phyloP scores from a whole-genome alignment of 1,139 yeast genomes.

The Kodamaea anthophila region DNA sequence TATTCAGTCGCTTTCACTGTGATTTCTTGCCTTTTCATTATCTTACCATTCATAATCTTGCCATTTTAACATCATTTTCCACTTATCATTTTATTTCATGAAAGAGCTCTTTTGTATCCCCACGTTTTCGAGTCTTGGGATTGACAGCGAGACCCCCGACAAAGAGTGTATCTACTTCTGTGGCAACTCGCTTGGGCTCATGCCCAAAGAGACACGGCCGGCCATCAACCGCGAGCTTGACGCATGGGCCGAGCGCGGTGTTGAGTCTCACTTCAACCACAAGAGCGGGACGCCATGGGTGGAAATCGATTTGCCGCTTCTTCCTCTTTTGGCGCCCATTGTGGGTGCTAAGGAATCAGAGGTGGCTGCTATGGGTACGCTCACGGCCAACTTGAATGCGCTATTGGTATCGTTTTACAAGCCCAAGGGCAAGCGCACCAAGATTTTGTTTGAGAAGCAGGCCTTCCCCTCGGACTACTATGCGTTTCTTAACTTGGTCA shows the following conservation, averaged over 20 bases:
- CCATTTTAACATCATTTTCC: no score
- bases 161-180: conserved; percentile 54
- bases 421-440: conserved; percentile 54
- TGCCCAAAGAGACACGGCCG: conserved; percentile 60
- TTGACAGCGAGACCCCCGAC: conserved; percentile 15
- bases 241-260: conserved; percentile 80
- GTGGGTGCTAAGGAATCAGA: conserved; percentile 72
- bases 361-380: conserved; percentile 82
- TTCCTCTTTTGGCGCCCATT: conserved; percentile 61
- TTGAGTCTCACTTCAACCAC: conserved; percentile 77
- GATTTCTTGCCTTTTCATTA: no score
- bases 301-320: conserved; percentile 71
- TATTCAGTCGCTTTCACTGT: no score
- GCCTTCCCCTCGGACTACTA: conserved; percentile 93
- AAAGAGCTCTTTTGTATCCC: conserved; percentile 52
- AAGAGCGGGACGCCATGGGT: conserved; percentile 68
- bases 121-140: conserved; percentile 49
- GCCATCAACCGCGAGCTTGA: conserved; percentile 63
- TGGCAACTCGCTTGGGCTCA: conserved; percentile 87
- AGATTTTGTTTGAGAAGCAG: conserved; percentile 75
- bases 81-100: conserved; percentile 3
- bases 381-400: conserved; percentile 77
- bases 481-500: conserved; percentile 71
- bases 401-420: conserved; percentile 67
- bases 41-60: no score